Base-by-base conservation (phyloP, 208 protist genomes). In the Leptomonas seymouri region DNA sequence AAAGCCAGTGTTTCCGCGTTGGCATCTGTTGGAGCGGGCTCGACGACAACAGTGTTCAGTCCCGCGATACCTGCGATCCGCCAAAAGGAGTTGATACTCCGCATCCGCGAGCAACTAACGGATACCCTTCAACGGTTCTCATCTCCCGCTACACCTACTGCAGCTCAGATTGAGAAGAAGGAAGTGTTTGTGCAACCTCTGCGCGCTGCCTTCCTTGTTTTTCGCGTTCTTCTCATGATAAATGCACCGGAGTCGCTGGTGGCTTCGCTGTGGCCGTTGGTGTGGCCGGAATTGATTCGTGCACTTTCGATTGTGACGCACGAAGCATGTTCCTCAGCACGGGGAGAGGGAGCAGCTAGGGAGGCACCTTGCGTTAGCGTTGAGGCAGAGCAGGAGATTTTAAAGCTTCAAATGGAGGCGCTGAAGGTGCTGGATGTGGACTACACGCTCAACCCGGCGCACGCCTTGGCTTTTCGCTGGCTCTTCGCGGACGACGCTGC, bases 371-470 rank as follows among this genome's bases (percentile, higher is more conserved):
- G 11, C 11, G 20, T 39, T 12, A 44, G 53, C 15, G 11, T 27
- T 4, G 58, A 75, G 48, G 60, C 67, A 25, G 21, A 69, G 68
- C 67, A 54, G 27, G 82, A 88, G 49, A 48, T 89, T 20, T 42
- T 76, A 16, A 51, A 69, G 15, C 69, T 88, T 36, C 81, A 87
- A 62, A 56, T 86, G 78, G 87, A 93, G 65, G 81, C 78, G 5
- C 45, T 93, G 27, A 93, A 93, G 73, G 71, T 82, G 34, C 48
- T 85, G 14, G 83, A 89, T 56, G 67, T 72, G n/a, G 76, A 69
- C 62, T 66, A 87, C 59, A 71, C 80, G 3, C 71, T 89, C 51
- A 62, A 73, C 31, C 81, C 83, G n/a, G 76, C 49, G 5, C 67
- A 75, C 34, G 55, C 59, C 39, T 31, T 71, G 14, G 44, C 68